Base-by-base conservation (phyloP, 139 green algal species). In the Chlamydomonas applanata region DNA sequence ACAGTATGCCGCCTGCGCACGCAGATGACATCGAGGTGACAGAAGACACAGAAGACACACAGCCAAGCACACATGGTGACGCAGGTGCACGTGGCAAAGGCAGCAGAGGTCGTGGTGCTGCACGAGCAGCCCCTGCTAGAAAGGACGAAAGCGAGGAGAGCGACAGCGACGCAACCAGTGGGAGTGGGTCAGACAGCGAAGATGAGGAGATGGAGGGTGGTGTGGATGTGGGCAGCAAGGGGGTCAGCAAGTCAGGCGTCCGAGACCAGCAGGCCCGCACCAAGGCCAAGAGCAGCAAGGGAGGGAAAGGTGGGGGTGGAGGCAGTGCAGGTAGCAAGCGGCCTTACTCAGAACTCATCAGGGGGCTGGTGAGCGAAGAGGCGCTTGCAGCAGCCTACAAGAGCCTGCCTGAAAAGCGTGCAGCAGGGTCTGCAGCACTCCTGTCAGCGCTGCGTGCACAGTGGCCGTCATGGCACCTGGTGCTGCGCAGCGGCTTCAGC, bases 401-500 rank as follows among this genome's bases (percentile, higher is more conserved):
- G 11, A 61, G 74, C 52, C 75, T 80, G 22, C 82, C 77, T 24
- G 36, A 71, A 1, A 76, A 79, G 40, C 62, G 62, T 13, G 62
- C 56, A 59, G 24, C 45, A 60, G 83, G 62, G 25, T 63, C 27
- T 76, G 33, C 62, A 32, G 45, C 33, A 5, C 75, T 85, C 25
- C 13, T 79, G 35, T 20, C 36, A 17, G n/a, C 25, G 30, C 57
- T 82, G 36, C 59, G 34, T 5, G 11, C 35, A 9, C 33, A 71
- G 20, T 80, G 40, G 40, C 40, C 40, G 7, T 49, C 40, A 49
- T 49, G 46, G 19, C 44, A 33, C 24, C 33, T 84, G 17, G 68
- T 81, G 27, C 77, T 71, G 14, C 30, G 66, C 75, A 57, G 68
- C 40, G 87, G 86, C 20, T 92, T 89, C 78, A 93, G 77, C 76